A percentile compares a stretch with the other conserved stretches of the same genome.
Evolutionary conservation across 164 flowering plant species (phyloP).

Genomic region (Vitis riparia): DNA sequence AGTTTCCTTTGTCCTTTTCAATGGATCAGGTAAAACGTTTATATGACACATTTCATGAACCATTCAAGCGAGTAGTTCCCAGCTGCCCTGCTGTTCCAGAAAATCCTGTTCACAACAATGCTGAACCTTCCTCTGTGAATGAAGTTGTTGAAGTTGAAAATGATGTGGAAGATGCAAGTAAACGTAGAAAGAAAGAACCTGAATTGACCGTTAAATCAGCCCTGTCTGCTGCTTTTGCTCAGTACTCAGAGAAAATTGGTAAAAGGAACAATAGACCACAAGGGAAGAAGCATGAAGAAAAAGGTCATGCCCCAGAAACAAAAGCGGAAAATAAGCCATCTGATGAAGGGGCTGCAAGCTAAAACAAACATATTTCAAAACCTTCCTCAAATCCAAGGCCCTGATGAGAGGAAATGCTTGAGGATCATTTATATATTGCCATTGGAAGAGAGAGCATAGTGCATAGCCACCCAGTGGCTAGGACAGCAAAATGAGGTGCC

Average conservation of each 20-base stretch:
- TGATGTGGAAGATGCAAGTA: conserved; percentile 30
- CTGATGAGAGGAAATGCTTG: background rate
- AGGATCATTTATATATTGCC: no score
- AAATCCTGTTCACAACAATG: conserved; percentile 27
- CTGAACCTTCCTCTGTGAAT: conserved; percentile 21
- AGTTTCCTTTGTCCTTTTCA: no score
- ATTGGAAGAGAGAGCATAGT: background rate
- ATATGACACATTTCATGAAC: conserved; percentile 91
- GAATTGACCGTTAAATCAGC: conserved; percentile 67
- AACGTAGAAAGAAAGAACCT: conserved; percentile 50
- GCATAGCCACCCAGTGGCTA: background rate
- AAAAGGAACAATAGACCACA: conserved; percentile 29
- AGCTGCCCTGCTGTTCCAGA: conserved; percentile 41
- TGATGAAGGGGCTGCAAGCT: conserved; percentile 3
- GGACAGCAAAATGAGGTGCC: no score
- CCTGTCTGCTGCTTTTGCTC: conserved; percentile 68
- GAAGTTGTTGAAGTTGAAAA: conserved; percentile 42
- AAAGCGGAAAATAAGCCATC: conserved; percentile 8
- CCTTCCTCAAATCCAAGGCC: background rate
- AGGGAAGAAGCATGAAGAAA: conserved; percentile 27
- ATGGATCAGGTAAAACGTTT: conserved; percentile 72
- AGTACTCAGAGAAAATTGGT: conserved; percentile 54
- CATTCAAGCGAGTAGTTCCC: conserved; percentile 73
- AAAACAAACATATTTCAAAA: background rate
- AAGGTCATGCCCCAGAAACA: conserved; percentile 13